Conservation (phyloP, 257 asterid species). For the Thymus mandschuricus region DNA sequence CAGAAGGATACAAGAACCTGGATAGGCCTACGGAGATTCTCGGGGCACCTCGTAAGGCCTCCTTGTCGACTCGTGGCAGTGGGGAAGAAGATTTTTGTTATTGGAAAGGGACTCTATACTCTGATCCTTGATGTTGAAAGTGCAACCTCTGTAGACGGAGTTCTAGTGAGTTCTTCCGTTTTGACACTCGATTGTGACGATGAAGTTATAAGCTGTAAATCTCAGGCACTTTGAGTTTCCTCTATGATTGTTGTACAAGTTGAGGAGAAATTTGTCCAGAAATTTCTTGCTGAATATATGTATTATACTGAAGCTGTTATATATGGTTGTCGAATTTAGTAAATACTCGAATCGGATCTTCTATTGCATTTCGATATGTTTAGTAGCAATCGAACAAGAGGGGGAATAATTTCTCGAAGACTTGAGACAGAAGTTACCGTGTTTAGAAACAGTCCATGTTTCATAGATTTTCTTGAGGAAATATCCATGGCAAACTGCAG, state of each 20-base stretch:
- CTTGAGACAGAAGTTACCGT: not conserved
- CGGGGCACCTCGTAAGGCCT: constrained; percentile 46
- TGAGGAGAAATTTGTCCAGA: not conserved
- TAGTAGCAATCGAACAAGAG: too few relatives aligned
- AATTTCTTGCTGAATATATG: not conserved
- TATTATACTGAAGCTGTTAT: not conserved
- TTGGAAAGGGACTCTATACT: constrained; percentile 75
- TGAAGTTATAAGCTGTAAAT: constrained; percentile 64
- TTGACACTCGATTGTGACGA: constrained; percentile 44
- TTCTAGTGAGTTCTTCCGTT: constrained; percentile 51
- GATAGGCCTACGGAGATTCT: constrained; percentile 58
- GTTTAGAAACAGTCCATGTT: not conserved
- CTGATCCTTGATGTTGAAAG: constrained; percentile 57
- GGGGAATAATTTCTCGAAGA: not conserved
- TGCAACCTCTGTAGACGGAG: constrained; percentile 45
- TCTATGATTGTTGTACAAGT: constrained; percentile 1
- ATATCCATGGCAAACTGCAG: not conserved
- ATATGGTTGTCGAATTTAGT: not conserved
- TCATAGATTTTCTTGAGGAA: not conserved
- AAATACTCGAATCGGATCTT: too few relatives aligned
- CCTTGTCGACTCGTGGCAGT: constrained; percentile 66
- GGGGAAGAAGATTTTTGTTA: constrained; percentile 60
- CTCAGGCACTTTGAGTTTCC: constrained; percentile 50
- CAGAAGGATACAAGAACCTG: constrained; percentile 53
- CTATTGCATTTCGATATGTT: too few relatives aligned